Conservation (phyloP, 1,284 basidiomycete species). For the Trichosporon inkin region DNA sequence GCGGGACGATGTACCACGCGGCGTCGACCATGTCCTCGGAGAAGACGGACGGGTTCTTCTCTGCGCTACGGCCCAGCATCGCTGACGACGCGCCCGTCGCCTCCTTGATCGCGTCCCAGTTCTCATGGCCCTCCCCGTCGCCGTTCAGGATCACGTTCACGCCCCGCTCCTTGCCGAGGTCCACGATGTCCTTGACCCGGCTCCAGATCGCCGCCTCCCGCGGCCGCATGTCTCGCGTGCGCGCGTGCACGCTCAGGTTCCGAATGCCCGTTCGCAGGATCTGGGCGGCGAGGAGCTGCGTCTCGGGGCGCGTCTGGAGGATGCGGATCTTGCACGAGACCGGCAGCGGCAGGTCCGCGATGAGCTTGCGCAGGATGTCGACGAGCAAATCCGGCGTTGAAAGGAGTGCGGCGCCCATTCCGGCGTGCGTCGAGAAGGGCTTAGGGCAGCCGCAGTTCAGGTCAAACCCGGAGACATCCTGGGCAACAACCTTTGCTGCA, state of each 20-base stretch:
- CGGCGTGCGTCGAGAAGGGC: slow-evolving; percentile 88
- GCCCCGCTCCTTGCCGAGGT: slow-evolving; percentile 56
- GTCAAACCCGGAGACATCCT: slow-evolving; percentile 83
- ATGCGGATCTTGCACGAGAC: slow-evolving; percentile 91
- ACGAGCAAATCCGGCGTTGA: slow-evolving; percentile 87
- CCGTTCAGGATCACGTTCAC: slow-evolving; percentile 91
- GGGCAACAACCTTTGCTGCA: slow-evolving; percentile 78
- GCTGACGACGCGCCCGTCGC: slow-evolving; percentile 82
- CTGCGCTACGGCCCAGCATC: slow-evolving; percentile 94
- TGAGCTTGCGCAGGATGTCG: slow-evolving; percentile 72
- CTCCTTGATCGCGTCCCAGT: slow-evolving; percentile 68
- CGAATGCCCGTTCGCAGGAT: slow-evolving; percentile 85
- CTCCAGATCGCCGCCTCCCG: slow-evolving; percentile 74
- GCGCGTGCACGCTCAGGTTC: slow-evolving; percentile 89
- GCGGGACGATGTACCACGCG: slow-evolving; percentile 66
- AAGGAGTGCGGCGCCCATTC: slow-evolving; percentile 95
- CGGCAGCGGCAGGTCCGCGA: slow-evolving; percentile 70
- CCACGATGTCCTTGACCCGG: slow-evolving; percentile 76
- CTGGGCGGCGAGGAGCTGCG: slow-evolving; percentile 75
- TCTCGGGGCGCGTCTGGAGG: slow-evolving; percentile 78
- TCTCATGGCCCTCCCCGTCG: slow-evolving; percentile 75
- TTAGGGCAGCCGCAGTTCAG: slow-evolving; percentile 74
- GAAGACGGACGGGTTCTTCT: slow-evolving; percentile 88
- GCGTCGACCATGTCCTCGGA: slow-evolving; percentile 64
- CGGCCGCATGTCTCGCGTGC: slow-evolving; percentile 88